These are phyloP conservation scores for Trichoderma virens DNA, from an alignment of 495 filamentous ascomycete species.

Conservation along the genomic window DNA sequence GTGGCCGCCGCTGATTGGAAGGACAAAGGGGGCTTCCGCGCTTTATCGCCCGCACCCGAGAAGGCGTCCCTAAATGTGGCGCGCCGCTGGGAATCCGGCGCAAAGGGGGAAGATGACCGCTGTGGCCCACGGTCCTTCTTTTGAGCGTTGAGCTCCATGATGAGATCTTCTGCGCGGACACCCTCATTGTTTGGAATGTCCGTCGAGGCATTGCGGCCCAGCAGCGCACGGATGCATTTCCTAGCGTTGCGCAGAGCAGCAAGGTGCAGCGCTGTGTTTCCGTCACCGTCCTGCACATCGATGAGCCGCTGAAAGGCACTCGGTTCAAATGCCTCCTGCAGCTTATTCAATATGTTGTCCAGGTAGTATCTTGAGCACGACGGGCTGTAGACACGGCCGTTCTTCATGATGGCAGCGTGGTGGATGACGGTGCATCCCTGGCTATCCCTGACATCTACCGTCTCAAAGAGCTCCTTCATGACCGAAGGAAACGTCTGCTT, in stretches of 20 bases:
- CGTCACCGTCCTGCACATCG: constrained; percentile 68
- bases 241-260: constrained; percentile 70
- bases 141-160: constrained; percentile 49
- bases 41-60: constrained; percentile 18
- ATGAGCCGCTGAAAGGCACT: constrained; percentile 63
- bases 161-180: constrained; percentile 68
- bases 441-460: constrained; percentile 66
- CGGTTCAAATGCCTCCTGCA: constrained; percentile 57
- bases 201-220: constrained; percentile 62
- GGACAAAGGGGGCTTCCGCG: constrained; percentile 22
- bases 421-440: constrained; percentile 82
- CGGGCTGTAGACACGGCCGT: constrained; percentile 62
- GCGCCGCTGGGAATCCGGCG: constrained; percentile 42
- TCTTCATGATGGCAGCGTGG: constrained; percentile 79
- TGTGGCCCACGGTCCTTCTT: constrained; percentile 40
- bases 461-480: constrained; percentile 69
- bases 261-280: constrained; percentile 84
- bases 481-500: constrained; percentile 75
- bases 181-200: constrained; percentile 75
- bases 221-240: constrained; percentile 64
- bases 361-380: constrained; percentile 85
- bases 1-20: constrained; percentile 52
- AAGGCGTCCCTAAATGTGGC: constrained; percentile 34
- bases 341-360: constrained; percentile 78
- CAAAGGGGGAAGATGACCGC: constrained; percentile 56